Evolutionary conservation across 176 grass and related monocot genomes (phyloP), one percentile per base, ranked within the genome.

Genomic region (barley (Hordeum vulgare)): DNA sequence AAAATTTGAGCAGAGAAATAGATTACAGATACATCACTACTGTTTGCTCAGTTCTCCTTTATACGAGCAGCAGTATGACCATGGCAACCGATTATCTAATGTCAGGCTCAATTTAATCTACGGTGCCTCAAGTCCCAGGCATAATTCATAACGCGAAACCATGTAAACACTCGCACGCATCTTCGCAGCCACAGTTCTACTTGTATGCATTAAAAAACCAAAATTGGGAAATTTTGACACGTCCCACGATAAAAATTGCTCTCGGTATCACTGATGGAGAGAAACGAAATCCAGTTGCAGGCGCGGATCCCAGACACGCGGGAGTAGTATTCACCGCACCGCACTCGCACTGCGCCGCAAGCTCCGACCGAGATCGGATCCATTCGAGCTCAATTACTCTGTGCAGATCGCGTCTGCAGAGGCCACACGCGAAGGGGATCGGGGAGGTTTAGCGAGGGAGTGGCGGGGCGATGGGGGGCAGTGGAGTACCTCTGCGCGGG

Each of bases 401-500:
- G 35, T 26, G n/a, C 70, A 17, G 41, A 92, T 86, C 76, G 27
- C 61, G 76, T 75, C 31, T 23, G 60, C 44, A 58, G 12, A 56
- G 15, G 27, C 45, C 78, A 37, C 49, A 64, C 40, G 21, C 42
- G 63, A 12, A 62, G 62, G 87, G 77, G 71, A 21, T 74, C 72
- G 78, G 76, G 63, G 60, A 49, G 81, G 51, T 78, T 75, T 41
- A 75, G 71, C n/a, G 13, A 29, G 33, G 77, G 56, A 69, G 34
- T 24, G 27, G 39, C 76, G 7, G 33, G 11, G 20, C 13, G 70
- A 66, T 34, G 24, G 27, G 63, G 68, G 61, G 49, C 6, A 31
- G 68, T 47, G 40, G 34, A 77, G 74, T 83, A 95, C 96, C 96
- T 99, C 89, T 27, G 96, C 93, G 69, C 96, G 93, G 27, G 96